Evolutionary conservation across 2,329 filamentous ascomycete genomes (phyloP), one percentile per base, ranked within the genome.

Genomic region (Epichloe uncinata): DNA sequence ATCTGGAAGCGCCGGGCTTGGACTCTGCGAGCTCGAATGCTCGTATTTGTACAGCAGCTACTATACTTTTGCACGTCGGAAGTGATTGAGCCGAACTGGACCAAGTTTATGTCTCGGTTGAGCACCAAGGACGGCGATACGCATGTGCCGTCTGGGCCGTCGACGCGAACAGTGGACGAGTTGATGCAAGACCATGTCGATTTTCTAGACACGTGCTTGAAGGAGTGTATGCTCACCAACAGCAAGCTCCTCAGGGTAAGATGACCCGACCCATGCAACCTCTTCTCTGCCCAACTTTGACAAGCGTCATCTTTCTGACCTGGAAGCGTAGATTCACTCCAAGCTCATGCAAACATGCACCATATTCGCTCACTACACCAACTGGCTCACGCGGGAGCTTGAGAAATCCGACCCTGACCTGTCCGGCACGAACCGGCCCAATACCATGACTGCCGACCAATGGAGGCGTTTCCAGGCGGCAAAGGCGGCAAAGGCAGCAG

Each of bases 161-260:
- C n/a, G n/a, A n/a, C n/a, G n/a, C n/a, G n/a, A n/a, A n/a, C n/a
- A n/a, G n/a, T n/a, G n/a, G n/a, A n/a, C n/a, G n/a, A n/a, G n/a
- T n/a, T n/a, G n/a, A n/a, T n/a, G n/a, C n/a, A n/a, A n/a, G n/a
- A n/a, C n/a, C n/a, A n/a, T n/a, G n/a, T n/a, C n/a, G n/a, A n/a
- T n/a, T n/a, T n/a, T n/a, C n/a, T n/a, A n/a, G n/a, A n/a, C 60
- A 97, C 93, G 4, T 98, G 93, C 65, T 73, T 98, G 60, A 98
- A 97, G 69, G 93, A 97, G 69, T 97, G 93, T 72, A 97, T 97
- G 89, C 75, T 98, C 56, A 98, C 93, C 18, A 96, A 98, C 66
- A 88, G 87, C 63, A 96, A 95, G 70, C 75, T 98, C 6, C 71
- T 98, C 5, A 84, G 88, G 68, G 91, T 95, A 76, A 56, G 74